Evolutionary conservation across 345 rosid species (phyloP), one percentile per base, ranked within the genome.

Genomic region (Schrenkiella parvula): DNA sequence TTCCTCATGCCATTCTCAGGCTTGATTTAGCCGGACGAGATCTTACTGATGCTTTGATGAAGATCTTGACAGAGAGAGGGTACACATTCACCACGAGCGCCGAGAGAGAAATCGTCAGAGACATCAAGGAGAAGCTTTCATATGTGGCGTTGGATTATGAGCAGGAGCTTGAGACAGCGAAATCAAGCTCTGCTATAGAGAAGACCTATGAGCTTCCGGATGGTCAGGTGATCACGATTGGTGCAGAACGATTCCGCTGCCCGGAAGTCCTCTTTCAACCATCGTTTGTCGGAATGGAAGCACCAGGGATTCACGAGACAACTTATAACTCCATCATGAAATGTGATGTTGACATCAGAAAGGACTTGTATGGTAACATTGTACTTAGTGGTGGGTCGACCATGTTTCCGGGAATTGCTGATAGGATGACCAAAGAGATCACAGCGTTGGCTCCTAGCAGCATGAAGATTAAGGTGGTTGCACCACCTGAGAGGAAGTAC

Each of bases 261-360:
- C 91, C 95, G 0, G 91, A 91, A 80, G 95, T 87, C 61, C 92
- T 91, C 42, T 88, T 79, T 89, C 97, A 87, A 61, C 95, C 97
- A 28, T 88, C 91, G 19, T 66, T 91, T 91, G 86, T 91, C 0
- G 97, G 97, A 21, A 90, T 90, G 97, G 97, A 88, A 87, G 79
- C 92, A 46, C 85, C 95, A 1, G 88, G 97, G 55, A 90, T 90
- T 41, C 97, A 90, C 0, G 92, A 88, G 81, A 90, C 92, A 12
- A 90, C 89, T 15, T 88, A 88, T 78, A 88, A 90, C 78, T 90
- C 96, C 73, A 90, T 86, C 78, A 90, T 88, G 90, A 90, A 86
- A 83, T 88, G 93, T 9, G 93, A 90, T 53, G 93, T 90, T 4
- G 97, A 88, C 79, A 90, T 88, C 71, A 86, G 88, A 79, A 88